Evolutionary conservation across 768 basidiomycete species (phyloP), one percentile per base, ranked within the genome.

Genomic region (Agaricus subrufescens): DNA sequence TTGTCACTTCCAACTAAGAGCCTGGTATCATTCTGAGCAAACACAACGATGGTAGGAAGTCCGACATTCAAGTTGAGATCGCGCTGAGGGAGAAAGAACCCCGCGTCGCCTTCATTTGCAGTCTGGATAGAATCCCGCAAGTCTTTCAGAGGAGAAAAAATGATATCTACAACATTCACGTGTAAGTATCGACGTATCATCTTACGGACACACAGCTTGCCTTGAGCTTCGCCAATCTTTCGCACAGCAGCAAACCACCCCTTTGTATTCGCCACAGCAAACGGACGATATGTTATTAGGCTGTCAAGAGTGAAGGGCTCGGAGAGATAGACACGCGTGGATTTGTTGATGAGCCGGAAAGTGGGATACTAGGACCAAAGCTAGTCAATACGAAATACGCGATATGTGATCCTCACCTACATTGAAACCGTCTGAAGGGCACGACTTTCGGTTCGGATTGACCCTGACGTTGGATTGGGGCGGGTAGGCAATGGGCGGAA

Each of bases 201-300:
- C 38, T 46, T 37, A 51, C 19, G 52, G 29, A 44, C 34, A 52
- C 19, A 29, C 23, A 7, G 34, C 59, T 75, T 44, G 82, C 82
- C 66, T 57, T 66, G 70, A 56, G 72, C 73, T 56, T 68, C 61
- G 50, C 69, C 61, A 51, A 68, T 63, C 48, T 69, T 63, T 44
- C 62, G 75, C 9, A 82, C 78, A 31, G 87, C 86, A 46, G 81
- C 85, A 67, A 91, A 91, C 83, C 84, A 91, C 29, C 82, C 85
- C 59, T 73, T 78, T 11, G 73, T 69, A 63, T 85, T 87, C 2
- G 84, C 76, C 2, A 80, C 73, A 3, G 83, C 77, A 60, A 92
- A 81, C 15, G 87, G 72, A 52, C 69, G 76, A 40, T 78, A 81
- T 7, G 62, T 56, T 46, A 63, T 68, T 26, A 77, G 75, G 5